Base-by-base conservation (phyloP, 2,329 filamentous ascomycete species). In the Aspergillus versicolor region DNA sequence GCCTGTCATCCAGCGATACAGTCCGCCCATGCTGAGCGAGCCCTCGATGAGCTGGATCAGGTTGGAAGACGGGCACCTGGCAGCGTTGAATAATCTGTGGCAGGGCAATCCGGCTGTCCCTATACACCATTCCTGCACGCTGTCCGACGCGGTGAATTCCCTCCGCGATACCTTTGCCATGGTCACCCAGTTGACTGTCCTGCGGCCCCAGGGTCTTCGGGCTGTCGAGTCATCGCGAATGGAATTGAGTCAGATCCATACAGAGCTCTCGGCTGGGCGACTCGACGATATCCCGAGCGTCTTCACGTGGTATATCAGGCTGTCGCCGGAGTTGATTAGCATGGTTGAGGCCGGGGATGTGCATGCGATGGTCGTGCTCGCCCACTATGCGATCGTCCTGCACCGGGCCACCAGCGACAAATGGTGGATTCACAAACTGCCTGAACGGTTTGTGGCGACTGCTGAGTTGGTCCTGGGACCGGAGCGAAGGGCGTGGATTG, bases 111-210 rank as follows among this genome's bases (percentile, higher is more conserved):
- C 38, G 6, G 17, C 40, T 1, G 5, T 56, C 3, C 21, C 46
- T 4, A 11, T n/a, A 4, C 11, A 21, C 9, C 19, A 34, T 6
- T 32, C 45, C 19, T 15, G 15, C 6, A 46, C 30, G 0, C 19
- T 56, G 15, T 50, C 46, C 7, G 27, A 43, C 5, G 13, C 46
- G 6, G 11, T 50, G 12, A 22, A 22, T 6, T 45, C 24, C 15
- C 53, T 56, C 8, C 53, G 53, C 4, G 53, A 50, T 13, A 51
- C 53, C 8, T 56, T 56, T 37, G 46, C 40, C 1, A 50, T 56
- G 53, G 53, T 56, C 19, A 56, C 53, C 9, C 53, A 56, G 30
- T 38, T 56, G 27, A 50, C 45, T 13, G 45, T 42, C 11, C 19
- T 47, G 17, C 6, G 32, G 21, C 19, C 21, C 19, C 17, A 42